Evolutionary conservation across 2,329 filamentous ascomycete species (phyloP).

Genomic region (Trichoderma koningiopsis): DNA sequence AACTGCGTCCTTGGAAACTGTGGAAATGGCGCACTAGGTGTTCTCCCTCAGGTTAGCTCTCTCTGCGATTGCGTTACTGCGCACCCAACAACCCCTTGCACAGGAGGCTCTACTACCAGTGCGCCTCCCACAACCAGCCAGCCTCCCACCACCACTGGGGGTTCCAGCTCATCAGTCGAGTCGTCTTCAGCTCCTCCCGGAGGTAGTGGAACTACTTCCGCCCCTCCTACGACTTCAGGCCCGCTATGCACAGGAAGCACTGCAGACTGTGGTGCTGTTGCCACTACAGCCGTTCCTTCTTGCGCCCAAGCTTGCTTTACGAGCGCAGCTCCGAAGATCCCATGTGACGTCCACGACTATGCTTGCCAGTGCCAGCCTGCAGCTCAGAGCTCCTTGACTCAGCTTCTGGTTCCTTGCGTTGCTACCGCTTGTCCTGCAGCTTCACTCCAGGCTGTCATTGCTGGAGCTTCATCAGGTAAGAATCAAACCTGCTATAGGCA

Average conservation of each 20-base stretch:
- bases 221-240: slow-evolving; percentile 22
- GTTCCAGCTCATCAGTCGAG: neutral
- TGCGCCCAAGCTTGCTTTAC: slow-evolving; percentile 36
- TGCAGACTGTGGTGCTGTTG: slow-evolving; percentile 34
- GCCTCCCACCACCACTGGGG: neutral
- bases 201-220: neutral
- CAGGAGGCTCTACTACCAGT: neutral
- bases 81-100: slow-evolving; percentile 26
- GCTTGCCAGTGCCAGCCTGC: slow-evolving; percentile 35
- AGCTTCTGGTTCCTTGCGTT: slow-evolving; percentile 34
- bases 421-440: slow-evolving; percentile 30
- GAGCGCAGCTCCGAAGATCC: slow-evolving; percentile 32
- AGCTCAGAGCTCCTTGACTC: slow-evolving; percentile 30
- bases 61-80: slow-evolving; percentile 34
- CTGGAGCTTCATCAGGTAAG: slow-evolving; percentile 30
- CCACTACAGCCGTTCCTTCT: slow-evolving; percentile 33
- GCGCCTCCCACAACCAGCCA: neutral
- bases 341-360: slow-evolving; percentile 34
- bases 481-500: neutral
- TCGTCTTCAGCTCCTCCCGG: neutral
- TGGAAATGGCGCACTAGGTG: slow-evolving; percentile 28
- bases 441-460: slow-evolving; percentile 32
- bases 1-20: slow-evolving; percentile 33
- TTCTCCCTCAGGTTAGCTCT: slow-evolving; percentile 30
- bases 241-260: slow-evolving; percentile 25